A percentile compares a stretch with the other conserved stretches of the same genome.
These are phyloP conservation scores for Cryptococcus hybrid DNA, from an alignment of 1,284 basidiomycete species.

Conservation along the genomic window DNA sequence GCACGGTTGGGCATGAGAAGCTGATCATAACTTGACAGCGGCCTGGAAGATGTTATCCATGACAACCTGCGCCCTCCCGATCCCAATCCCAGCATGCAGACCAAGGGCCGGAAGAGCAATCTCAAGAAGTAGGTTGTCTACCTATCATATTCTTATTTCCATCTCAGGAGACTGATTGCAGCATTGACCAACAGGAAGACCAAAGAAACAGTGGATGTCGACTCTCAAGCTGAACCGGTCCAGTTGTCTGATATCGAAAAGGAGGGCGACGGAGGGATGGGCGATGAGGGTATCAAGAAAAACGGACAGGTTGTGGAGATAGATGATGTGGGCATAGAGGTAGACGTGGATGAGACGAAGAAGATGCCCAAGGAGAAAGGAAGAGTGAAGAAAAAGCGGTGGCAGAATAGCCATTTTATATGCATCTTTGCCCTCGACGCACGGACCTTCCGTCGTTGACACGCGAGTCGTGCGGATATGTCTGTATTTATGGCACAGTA, in stretches of 20 bases:
- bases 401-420: too few relatives aligned
- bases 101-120: conserved; percentile 38
- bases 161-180: too few relatives aligned
- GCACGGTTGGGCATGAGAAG: conserved; percentile 1
- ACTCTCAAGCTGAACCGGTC: conserved; percentile 50
- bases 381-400: conserved; percentile 5
- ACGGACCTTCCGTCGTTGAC: too few relatives aligned
- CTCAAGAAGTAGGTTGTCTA: conserved; percentile 27
- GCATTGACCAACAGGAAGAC: conserved; percentile 19
- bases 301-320: conserved; percentile 6
- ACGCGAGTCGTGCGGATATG: too few relatives aligned
- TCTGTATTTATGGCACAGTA: too few relatives aligned
- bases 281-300: conserved; percentile 4
- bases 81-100: conserved; percentile 31
- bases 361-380: conserved; percentile 8
- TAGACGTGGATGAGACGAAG: conserved; percentile 6
- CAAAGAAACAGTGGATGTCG: conserved; percentile 51
- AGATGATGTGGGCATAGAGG: conserved; percentile 5
- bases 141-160: background rate
- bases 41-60: conserved; percentile 63
- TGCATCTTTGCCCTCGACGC: too few relatives aligned
- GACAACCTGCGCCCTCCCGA: conserved; percentile 60
- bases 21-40: conserved; percentile 21
- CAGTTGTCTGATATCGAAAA: conserved; percentile 45
- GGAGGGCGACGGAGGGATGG: conserved; percentile 30